Conservation (phyloP, 2,329 filamentous ascomycete genomes). For the Helminthosporium solani region DNA sequence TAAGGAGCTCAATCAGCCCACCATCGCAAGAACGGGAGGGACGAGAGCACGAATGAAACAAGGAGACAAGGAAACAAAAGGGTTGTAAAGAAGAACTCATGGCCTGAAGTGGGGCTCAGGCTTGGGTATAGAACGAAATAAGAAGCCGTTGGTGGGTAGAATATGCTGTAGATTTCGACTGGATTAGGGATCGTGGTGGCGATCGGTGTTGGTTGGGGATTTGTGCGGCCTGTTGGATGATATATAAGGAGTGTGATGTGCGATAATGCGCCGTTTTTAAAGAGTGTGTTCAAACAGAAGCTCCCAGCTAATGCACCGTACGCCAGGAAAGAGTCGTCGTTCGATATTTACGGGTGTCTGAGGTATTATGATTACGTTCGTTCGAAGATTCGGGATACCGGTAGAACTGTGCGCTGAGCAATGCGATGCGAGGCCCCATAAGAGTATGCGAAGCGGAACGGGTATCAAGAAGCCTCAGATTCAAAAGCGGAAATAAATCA, state of each 20-base stretch:
- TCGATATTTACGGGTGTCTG: slow-evolving; percentile 11
- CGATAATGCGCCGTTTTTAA: slow-evolving; percentile 14
- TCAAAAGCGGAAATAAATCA: slow-evolving; percentile 20
- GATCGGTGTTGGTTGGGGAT: slow-evolving; percentile 6
- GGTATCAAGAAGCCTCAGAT: slow-evolving; percentile 29
- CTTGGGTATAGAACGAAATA: slow-evolving; percentile 24
- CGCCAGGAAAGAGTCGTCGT: slow-evolving; percentile 8
- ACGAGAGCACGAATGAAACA: slow-evolving; percentile 10
- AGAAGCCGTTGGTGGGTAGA: slow-evolving; percentile 8
- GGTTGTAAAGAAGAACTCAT: slow-evolving; percentile 4
- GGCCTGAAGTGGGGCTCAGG: background rate
- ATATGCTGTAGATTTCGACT: slow-evolving; percentile 3
- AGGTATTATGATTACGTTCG: slow-evolving; percentile 25
- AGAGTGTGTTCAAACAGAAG: slow-evolving; percentile 33
- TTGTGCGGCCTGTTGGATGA: slow-evolving; percentile 4
- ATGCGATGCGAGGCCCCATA: slow-evolving; percentile 18
- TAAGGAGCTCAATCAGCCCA: slow-evolving; percentile 3
- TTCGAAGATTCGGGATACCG: slow-evolving; percentile 14
- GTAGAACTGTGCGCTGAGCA: slow-evolving; percentile 14
- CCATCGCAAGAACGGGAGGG: background rate
- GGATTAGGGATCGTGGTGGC: slow-evolving; percentile 4
- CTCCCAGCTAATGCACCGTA: slow-evolving; percentile 15
- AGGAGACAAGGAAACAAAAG: background rate
- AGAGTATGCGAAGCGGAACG: slow-evolving; percentile 18
- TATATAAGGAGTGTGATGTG: slow-evolving; percentile 17